Evolutionary conservation across 371 early-diverging fungal species (phyloP), one percentile per base, ranked within the genome.

Genomic region (Mortierella sp.): DNA sequence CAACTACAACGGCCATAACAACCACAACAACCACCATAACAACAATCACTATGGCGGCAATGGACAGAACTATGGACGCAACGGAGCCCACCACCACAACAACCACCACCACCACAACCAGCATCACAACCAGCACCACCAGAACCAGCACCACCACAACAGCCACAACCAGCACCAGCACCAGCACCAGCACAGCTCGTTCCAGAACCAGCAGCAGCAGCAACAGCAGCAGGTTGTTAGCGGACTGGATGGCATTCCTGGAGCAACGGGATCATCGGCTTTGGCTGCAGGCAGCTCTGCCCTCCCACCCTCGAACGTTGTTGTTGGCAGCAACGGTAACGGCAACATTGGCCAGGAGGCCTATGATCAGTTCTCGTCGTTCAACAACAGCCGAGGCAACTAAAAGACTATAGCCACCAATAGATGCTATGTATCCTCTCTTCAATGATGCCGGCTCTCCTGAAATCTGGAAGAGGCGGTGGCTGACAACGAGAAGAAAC

Each of bases 211-310:
- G 43, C 79, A 81, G 55, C 82, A 81, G 16, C 81, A 77, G 11
- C 78, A 78, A n/a, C 55, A 53, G 37, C 78, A 82, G 70, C 76
- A 76, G 51, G 73, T 55, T 31, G 72, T 48, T 31, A 69, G 64
- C 5, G 81, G 76, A 46, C 43, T 82, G 78, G 82, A 78, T 72
- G 80, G 83, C 44, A 67, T 78, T 28, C 73, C 71, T 76, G 83
- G 83, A 75, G 79, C 74, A 40, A 74, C 83, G 69, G 83, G 83
- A 80, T 79, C 83, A 59, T 79, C 80, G 67, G 80, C 77, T 71
- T 71, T 83, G 83, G 83, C 83, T 75, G 76, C 83, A 73, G 83
- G 83, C 74, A 82, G 83, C 83, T 74, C 79, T 73, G 79, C 77
- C 76, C 69, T 82, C 40, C 77, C 81, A 28, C 75, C 82, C 50